phyloP scores from a whole-genome alignment of 495 filamentous ascomycete species.

The Penicillium samsonianum region DNA sequence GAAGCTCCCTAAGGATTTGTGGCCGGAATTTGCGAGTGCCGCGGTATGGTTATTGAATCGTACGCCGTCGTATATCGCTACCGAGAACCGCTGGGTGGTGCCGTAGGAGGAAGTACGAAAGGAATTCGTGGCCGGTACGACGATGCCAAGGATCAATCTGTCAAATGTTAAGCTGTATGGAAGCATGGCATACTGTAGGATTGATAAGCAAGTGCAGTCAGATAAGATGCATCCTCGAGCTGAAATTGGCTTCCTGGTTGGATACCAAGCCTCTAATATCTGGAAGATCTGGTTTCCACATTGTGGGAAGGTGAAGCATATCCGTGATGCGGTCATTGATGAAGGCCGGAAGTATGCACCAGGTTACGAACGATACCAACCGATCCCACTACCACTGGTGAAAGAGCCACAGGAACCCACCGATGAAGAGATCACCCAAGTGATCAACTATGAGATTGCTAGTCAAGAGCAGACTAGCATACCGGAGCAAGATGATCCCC shows the following conservation, averaged over 20 bases:
- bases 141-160: constrained; percentile 3
- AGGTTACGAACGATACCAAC: not conserved
- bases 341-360: not conserved
- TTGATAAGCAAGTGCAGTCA: not conserved
- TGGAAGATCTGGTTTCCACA: constrained; percentile 1
- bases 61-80: not conserved
- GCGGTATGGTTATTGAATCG: not conserved
- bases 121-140: too few species aligned
- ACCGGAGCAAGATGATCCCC: too few species aligned
- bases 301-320: not conserved
- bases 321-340: not conserved
- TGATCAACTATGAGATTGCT: too few species aligned
- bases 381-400: not conserved
- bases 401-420: not conserved
- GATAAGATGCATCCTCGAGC: not conserved
- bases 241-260: not conserved
- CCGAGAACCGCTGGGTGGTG: not conserved
- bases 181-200: not conserved
- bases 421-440: too few species aligned
- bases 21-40: not conserved
- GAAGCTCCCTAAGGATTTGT: not conserved
- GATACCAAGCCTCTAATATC: not conserved
- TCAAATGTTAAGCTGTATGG: not conserved
- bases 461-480: too few species aligned
- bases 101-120: not conserved